These are phyloP conservation scores for Terfezia boudieri DNA, from an alignment of 495 filamentous ascomycete species.

Conservation along the genomic window DNA sequence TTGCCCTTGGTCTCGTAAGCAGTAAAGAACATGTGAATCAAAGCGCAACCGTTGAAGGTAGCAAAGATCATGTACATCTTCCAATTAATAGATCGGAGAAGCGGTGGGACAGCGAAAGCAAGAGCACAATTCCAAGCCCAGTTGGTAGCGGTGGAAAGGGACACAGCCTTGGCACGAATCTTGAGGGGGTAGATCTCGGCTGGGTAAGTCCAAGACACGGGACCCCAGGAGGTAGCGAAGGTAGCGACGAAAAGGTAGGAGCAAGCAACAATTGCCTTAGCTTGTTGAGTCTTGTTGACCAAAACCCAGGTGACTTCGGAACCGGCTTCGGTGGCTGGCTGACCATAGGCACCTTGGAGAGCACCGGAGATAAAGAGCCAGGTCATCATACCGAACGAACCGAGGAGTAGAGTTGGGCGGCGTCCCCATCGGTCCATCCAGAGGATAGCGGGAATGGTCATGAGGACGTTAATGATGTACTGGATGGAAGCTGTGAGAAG, in stretches of 20 bases:
- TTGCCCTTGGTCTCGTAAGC: slow-evolving; percentile 31
- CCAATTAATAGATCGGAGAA: slow-evolving; percentile 33
- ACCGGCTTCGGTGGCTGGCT: slow-evolving; percentile 24
- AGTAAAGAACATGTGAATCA: slow-evolving; percentile 39
- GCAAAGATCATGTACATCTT: slow-evolving; percentile 30
- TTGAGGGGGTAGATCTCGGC: slow-evolving; percentile 44
- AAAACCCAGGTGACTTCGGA: slow-evolving; percentile 36
- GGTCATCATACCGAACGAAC: slow-evolving; percentile 28
- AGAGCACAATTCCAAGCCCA: slow-evolving; percentile 29
- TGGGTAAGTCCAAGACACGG: slow-evolving; percentile 40
- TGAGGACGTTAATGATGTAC: slow-evolving; percentile 51
- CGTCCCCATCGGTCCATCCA: slow-evolving; percentile 33
- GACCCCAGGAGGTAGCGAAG: slow-evolving; percentile 39
- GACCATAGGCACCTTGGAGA: slow-evolving; percentile 35
- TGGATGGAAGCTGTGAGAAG: slow-evolving; percentile 52
- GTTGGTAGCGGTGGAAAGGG: slow-evolving; percentile 40
- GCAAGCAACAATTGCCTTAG: slow-evolving; percentile 36
- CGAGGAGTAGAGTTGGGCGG: slow-evolving; percentile 29
- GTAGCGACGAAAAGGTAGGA: slow-evolving; percentile 44
- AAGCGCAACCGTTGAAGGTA: slow-evolving; percentile 29
- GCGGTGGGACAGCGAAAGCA: slow-evolving; percentile 27
- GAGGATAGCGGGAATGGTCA: slow-evolving; percentile 39
- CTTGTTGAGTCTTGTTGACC: slow-evolving; percentile 23
- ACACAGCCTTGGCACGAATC: slow-evolving; percentile 43
- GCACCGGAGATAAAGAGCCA: slow-evolving; percentile 35